Percentiles rank a stretch among this genome's conserved stretches.
Conservation (phyloP, 2,329 filamentous ascomycete species). For the Bimuria novae-zelandiae region DNA sequence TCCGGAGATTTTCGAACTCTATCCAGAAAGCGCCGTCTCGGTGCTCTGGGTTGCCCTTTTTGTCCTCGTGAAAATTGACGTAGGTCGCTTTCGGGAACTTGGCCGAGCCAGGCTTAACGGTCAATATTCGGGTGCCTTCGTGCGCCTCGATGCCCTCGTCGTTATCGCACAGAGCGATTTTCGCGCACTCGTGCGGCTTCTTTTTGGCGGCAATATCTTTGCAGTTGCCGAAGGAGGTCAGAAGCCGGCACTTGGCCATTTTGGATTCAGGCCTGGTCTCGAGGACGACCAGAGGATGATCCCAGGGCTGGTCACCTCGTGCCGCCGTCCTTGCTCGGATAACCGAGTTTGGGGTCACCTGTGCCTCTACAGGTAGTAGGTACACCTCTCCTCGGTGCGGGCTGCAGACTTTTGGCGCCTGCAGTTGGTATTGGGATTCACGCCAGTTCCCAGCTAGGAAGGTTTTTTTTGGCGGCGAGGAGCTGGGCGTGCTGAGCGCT, state of each 20-base stretch:
- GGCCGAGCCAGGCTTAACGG: conserved; percentile 14
- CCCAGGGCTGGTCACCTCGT: not conserved
- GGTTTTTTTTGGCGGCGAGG: not conserved
- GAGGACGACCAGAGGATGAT: conserved; percentile 10
- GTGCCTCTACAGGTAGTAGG: not conserved
- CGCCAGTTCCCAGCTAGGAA: too few relatives aligned
- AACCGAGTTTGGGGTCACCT: not conserved
- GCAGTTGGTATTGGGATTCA: not conserved
- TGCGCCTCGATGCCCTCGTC: conserved; percentile 1
- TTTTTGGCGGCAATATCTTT: not conserved
- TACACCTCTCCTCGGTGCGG: not conserved
- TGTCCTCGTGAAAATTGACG: conserved; percentile 21
- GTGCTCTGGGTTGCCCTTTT: too few relatives aligned
- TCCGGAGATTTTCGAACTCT: conserved; percentile 22
- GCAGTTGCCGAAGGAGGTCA: conserved; percentile 4
- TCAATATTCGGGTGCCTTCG: conserved; percentile 7
- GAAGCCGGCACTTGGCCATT: conserved; percentile 1
- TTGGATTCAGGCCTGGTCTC: not conserved
- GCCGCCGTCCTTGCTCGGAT: not conserved
- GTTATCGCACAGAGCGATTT: conserved; percentile 4
- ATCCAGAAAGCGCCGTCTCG: conserved; percentile 13
- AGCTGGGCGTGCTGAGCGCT: too few relatives aligned
- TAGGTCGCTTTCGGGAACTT: conserved; percentile 23
- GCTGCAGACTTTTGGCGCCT: not conserved
- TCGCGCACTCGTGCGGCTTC: not conserved